Evolutionary conservation across 768 basidiomycete species (phyloP).

Genomic region (Pleurotus ostreatus): DNA sequence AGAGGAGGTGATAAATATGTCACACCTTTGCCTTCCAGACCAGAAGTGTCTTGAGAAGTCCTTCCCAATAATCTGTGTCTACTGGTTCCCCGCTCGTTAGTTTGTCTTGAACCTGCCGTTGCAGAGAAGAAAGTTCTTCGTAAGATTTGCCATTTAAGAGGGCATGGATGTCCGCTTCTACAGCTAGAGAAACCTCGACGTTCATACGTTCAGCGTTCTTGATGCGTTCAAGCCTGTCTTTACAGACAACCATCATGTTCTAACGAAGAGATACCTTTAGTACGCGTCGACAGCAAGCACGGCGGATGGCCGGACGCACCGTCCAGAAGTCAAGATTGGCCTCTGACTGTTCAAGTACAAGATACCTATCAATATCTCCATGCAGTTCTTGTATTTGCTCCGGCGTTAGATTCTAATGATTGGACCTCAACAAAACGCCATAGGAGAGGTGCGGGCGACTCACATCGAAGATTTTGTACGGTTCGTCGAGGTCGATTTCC

Average conservation of each 20-base stretch:
- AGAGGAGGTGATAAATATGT: no score
- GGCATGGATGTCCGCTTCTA: slow-evolving; percentile 79
- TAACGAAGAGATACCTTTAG: slow-evolving; percentile 22
- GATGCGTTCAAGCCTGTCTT: slow-evolving; percentile 80
- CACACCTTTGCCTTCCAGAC: slow-evolving; percentile 99
- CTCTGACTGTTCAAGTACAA: slow-evolving; percentile 79
- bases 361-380: slow-evolving; percentile 90
- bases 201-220: slow-evolving; percentile 59
- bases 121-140: slow-evolving; percentile 77
- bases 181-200: slow-evolving; percentile 68
- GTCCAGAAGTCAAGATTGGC: slow-evolving; percentile 98
- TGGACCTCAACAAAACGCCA: slow-evolving; percentile 11
- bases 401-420: slow-evolving; percentile 68
- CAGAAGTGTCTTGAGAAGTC: slow-evolving; percentile 81
- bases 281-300: not conserved
- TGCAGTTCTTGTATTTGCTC: slow-evolving; percentile 92
- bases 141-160: slow-evolving; percentile 84
- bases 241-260: slow-evolving; percentile 98
- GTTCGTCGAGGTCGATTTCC: slow-evolving; percentile 98
- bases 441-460: slow-evolving; percentile 22
- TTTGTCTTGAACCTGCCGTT: slow-evolving; percentile 84
- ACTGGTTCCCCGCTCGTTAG: slow-evolving; percentile 89
- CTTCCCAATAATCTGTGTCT: slow-evolving; percentile 98
- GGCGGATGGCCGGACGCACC: slow-evolving; percentile 36
- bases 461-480: slow-evolving; percentile 96